Evolutionary conservation across 345 rosid genomes (phyloP).

Genomic region (Populus nigra): DNA sequence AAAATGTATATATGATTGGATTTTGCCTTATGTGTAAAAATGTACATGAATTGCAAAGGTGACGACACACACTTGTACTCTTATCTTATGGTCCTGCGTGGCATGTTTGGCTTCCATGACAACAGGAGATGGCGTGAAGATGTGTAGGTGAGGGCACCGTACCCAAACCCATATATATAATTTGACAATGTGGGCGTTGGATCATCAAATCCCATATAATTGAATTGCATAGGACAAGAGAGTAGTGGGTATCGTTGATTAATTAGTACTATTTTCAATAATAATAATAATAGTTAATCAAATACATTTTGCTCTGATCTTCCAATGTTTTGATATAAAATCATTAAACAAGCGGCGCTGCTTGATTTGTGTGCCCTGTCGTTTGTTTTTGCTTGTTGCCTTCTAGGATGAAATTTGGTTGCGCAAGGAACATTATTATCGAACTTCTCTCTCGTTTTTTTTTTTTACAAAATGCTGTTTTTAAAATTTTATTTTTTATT

Average conservation of each 20-base stretch:
- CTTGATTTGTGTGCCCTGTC: background rate
- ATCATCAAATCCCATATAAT: too few species aligned
- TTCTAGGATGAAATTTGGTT: background rate
- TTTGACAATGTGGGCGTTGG: too few species aligned
- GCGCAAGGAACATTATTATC: background rate
- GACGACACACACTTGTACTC: background rate
- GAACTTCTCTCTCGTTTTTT: too few species aligned
- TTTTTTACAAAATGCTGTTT: too few species aligned
- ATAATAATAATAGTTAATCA: background rate
- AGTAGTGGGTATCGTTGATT: background rate
- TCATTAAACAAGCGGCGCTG: background rate
- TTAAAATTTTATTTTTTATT: too few species aligned
- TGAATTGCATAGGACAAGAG: background rate
- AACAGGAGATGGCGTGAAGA: too few species aligned
- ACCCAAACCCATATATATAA: too few species aligned
- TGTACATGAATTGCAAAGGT: background rate
- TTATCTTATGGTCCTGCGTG: too few species aligned
- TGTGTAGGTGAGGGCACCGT: too few species aligned
- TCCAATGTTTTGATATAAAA: background rate
- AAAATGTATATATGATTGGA: background rate
- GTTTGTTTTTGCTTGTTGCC: background rate
- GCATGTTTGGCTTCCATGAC: too few species aligned
- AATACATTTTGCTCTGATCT: background rate
- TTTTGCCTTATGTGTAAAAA: background rate
- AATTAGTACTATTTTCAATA: background rate